A percentile compares a stretch with the other conserved stretches of the same genome.
phyloP scores from a whole-genome alignment of 805 yeast species.

The Barnettozyma vustinii region DNA sequence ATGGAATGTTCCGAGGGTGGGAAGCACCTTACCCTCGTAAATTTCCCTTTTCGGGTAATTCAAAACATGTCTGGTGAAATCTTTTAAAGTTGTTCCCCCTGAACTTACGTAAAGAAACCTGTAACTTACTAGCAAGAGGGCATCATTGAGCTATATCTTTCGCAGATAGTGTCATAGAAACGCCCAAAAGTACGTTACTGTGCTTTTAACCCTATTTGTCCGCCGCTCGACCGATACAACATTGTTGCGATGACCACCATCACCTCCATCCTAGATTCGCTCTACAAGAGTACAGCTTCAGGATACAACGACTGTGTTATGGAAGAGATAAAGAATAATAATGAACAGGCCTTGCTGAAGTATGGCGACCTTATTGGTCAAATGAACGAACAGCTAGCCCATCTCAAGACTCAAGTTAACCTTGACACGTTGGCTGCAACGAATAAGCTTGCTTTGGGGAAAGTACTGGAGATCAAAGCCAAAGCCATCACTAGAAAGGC shows the following conservation, averaged over 20 bases:
- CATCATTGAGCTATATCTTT: not conserved
- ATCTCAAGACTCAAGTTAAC: constrained; percentile 4
- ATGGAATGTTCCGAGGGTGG: not conserved
- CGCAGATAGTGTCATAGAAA: not conserved
- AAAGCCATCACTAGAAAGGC: constrained; percentile 15
- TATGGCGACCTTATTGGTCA: constrained; percentile 14
- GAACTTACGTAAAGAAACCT: too few relatives aligned
- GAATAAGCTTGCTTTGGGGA: constrained; percentile 15
- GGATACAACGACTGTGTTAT: constrained; percentile 6
- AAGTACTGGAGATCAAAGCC: constrained; percentile 15
- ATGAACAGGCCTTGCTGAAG: constrained; percentile 10
- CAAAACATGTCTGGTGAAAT: not conserved
- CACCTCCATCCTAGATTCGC: not conserved
- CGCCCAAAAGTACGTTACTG: too few relatives aligned
- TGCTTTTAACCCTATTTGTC: too few relatives aligned
- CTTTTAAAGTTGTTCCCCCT: too few relatives aligned
- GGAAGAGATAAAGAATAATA: constrained; percentile 22
- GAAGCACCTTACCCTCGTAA: not conserved
- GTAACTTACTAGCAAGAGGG: not conserved
- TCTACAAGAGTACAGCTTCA: constrained; percentile 2
- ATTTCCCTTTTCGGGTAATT: not conserved
- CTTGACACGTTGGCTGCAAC: constrained; percentile 5
- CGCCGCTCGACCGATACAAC: not conserved
- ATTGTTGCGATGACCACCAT: not conserved
- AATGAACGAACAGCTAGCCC: constrained; percentile 8